Conservation (phyloP, 129 eudicot species). For the Arctium lappa region DNA sequence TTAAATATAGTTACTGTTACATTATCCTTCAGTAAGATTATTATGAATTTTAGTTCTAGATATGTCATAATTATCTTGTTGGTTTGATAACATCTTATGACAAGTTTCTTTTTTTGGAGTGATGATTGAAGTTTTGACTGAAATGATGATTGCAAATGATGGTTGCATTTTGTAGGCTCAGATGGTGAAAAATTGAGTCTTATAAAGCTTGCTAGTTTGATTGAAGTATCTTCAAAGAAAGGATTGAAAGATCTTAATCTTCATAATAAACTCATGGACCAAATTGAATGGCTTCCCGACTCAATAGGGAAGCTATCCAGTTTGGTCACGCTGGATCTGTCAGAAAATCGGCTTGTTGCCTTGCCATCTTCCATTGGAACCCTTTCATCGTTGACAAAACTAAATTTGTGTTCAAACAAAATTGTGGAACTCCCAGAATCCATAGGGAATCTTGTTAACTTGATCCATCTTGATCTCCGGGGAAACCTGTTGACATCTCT, state of each 20-base stretch:
- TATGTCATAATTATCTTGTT: not conserved
- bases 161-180: constrained; percentile 39
- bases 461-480: constrained; percentile 60
- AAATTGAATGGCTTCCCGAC: constrained; percentile 91
- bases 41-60: not conserved
- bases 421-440: constrained; percentile 63
- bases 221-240: constrained; percentile 79
- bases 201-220: constrained; percentile 80
- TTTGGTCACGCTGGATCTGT: constrained; percentile 64
- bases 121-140: not conserved
- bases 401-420: constrained; percentile 60
- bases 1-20: not conserved
- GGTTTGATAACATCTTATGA: not conserved
- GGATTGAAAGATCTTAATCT: constrained; percentile 67
- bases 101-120: not conserved
- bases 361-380: constrained; percentile 65
- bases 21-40: not conserved
- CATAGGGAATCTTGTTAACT: constrained; percentile 58
- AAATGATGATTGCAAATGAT: not conserved
- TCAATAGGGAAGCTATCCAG: constrained; percentile 70
- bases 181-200: constrained; percentile 70
- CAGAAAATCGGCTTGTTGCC: constrained; percentile 57
- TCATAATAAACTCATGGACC: constrained; percentile 58
- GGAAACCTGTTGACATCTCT: constrained; percentile 60
- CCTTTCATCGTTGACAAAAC: constrained; percentile 56